A percentile compares a stretch with the other conserved stretches of the same genome.
Evolutionary conservation across 768 basidiomycete genomes (phyloP).

Genomic region (Glaciozyma antarctica): DNA sequence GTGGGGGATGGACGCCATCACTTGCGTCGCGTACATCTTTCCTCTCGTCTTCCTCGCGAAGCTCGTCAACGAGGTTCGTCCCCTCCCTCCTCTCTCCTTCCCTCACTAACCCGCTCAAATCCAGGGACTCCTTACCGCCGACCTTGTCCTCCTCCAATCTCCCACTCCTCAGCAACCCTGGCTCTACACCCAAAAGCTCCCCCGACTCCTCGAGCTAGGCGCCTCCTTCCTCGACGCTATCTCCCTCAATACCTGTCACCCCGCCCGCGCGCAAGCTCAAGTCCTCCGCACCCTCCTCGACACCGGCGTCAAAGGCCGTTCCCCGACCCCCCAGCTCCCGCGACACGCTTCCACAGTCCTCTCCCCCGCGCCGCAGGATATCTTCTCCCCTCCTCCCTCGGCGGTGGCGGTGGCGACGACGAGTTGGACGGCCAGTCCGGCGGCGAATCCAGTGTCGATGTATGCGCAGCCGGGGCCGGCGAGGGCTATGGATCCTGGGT

Average conservation of each 20-base stretch:
- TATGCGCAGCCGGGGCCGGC: neutral
- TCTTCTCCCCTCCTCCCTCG: neutral
- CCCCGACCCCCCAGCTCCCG: neutral
- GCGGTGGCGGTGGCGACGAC: neutral
- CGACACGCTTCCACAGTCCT: neutral
- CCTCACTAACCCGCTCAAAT: neutral
- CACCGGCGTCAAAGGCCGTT: slow-evolving; percentile 18
- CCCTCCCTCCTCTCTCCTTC: neutral
- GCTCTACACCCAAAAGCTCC: slow-evolving; percentile 28
- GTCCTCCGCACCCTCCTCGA: slow-evolving; percentile 24
- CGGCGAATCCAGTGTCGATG: slow-evolving; percentile 1
- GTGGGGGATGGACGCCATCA: slow-evolving; percentile 25
- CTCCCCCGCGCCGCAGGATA: neutral
- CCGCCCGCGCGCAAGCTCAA: slow-evolving; percentile 20
- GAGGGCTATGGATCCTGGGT: slow-evolving; percentile 24
- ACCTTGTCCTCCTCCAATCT: slow-evolving; percentile 21
- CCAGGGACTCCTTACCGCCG: slow-evolving; percentile 27
- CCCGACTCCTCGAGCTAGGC: slow-evolving; percentile 30
- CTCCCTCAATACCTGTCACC: slow-evolving; percentile 22
- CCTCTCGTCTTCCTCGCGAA: slow-evolving; percentile 29
- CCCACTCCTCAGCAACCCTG: slow-evolving; percentile 20
- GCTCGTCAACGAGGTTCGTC: slow-evolving; percentile 27
- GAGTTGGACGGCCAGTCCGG: neutral
- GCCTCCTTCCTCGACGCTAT: slow-evolving; percentile 29
- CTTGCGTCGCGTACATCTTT: slow-evolving; percentile 29